phyloP scores from a whole-genome alignment of 2,329 filamentous ascomycete genomes.

The Aureobasidium leucospermi region DNA sequence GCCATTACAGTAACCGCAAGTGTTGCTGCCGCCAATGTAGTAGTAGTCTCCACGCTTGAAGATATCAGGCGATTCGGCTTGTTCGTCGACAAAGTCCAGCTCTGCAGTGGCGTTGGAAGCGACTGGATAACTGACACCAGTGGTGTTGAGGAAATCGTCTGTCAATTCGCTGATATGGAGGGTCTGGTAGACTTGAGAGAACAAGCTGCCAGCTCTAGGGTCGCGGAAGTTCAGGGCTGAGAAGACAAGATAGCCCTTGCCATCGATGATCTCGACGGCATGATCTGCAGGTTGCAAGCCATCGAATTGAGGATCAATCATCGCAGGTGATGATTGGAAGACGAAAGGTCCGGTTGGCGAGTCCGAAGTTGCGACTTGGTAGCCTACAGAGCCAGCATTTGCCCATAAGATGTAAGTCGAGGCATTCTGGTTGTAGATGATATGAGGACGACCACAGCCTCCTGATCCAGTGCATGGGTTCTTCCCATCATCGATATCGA shows the following conservation, averaged over 20 bases:
- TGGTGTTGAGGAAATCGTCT: conserved; percentile 19
- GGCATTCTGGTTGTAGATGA: conserved; percentile 19
- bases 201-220: conserved; percentile 19
- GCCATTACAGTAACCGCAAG: conserved; percentile 22
- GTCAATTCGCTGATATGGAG: conserved; percentile 20
- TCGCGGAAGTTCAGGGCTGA: conserved; percentile 20
- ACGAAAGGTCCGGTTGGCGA: conserved; percentile 20
- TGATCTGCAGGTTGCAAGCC: conserved; percentile 20
- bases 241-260: conserved; percentile 21
- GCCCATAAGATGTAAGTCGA: conserved; percentile 21
- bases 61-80: conserved; percentile 21
- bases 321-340: conserved; percentile 13
- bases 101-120: not conserved
- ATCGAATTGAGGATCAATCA: conserved; percentile 19
- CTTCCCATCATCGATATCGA: conserved; percentile 9
- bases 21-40: conserved; percentile 20
- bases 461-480: conserved; percentile 16
- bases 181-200: conserved; percentile 21
- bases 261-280: conserved; percentile 17
- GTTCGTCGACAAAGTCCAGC: conserved; percentile 19
- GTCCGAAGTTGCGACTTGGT: conserved; percentile 18
- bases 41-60: conserved; percentile 18
- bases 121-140: conserved; percentile 18
- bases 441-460: conserved; percentile 22
- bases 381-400: conserved; percentile 21